Evolutionary conservation across 2,329 filamentous ascomycete genomes (phyloP).

Genomic region (Phoma sp.): DNA sequence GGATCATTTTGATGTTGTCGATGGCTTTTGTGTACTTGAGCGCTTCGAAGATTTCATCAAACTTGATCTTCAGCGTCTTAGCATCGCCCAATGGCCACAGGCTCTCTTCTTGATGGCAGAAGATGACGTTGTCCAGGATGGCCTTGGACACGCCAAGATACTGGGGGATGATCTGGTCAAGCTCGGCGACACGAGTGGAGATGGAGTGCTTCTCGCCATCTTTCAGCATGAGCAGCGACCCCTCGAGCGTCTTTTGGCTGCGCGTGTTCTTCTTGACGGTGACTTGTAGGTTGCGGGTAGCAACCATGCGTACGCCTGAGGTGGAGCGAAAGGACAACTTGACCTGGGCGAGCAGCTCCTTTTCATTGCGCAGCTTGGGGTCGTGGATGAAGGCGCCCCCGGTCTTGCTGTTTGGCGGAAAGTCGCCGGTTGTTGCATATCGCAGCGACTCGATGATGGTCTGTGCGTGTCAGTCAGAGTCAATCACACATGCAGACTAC

Average conservation of each 20-base stretch:
- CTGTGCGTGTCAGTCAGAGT: slow-evolving; percentile 40
- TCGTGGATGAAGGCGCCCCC: slow-evolving; percentile 96
- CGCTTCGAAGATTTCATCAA: slow-evolving; percentile 98
- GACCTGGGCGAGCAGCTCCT: slow-evolving; percentile 88
- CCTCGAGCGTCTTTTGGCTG: slow-evolving; percentile 84
- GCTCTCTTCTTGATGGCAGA: slow-evolving; percentile 98
- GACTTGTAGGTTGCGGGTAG: slow-evolving; percentile 83
- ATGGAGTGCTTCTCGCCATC: slow-evolving; percentile 81
- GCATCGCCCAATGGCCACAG: slow-evolving; percentile 96
- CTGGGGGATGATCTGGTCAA: slow-evolving; percentile 84
- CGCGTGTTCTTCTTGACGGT: slow-evolving; percentile 82
- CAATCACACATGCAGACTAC: slow-evolving; percentile 11
- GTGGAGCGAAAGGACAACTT: slow-evolving; percentile 86
- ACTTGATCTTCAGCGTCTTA: slow-evolving; percentile 83
- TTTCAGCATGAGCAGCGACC: slow-evolving; percentile 75
- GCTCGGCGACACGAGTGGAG: slow-evolving; percentile 80
- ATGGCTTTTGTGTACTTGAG: slow-evolving; percentile 97
- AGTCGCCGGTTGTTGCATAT: slow-evolving; percentile 93
- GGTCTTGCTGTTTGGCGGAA: slow-evolving; percentile 87
- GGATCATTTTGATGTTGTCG: slow-evolving; percentile 86
- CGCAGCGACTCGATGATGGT: slow-evolving; percentile 99
- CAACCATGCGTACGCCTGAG: slow-evolving; percentile 79
- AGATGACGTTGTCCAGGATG: slow-evolving; percentile 93
- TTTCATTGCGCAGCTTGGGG: slow-evolving; percentile 88
- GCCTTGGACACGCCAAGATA: slow-evolving; percentile 89